These are phyloP conservation scores for Globisporangium alternatum DNA, from an alignment of 352 stramenopile genomes.

Conservation along the genomic window DNA sequence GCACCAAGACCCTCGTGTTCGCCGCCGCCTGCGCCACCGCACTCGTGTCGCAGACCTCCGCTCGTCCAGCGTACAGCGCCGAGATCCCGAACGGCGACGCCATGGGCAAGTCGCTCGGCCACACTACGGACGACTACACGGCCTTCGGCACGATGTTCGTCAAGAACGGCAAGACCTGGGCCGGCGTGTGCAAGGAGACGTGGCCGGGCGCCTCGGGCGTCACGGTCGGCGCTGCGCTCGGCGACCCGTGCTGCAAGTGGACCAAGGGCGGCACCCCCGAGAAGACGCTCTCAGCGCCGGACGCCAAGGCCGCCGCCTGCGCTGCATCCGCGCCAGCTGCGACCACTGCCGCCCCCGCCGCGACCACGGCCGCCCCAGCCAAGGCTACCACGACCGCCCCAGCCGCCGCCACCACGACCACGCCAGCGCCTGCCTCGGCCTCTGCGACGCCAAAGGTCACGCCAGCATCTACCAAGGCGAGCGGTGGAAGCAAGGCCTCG, in stretches of 20 bases:
- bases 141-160: constrained; percentile 47
- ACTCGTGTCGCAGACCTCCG: constrained; percentile 8
- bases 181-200: constrained; percentile 36
- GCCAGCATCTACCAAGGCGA: constrained; percentile 9
- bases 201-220: constrained; percentile 33
- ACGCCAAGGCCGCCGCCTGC: constrained; percentile 33
- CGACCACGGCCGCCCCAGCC: constrained; percentile 19
- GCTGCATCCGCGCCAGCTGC: constrained; percentile 20
- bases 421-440: background rate
- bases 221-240: constrained; percentile 41
- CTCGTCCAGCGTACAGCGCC: constrained; percentile 11
- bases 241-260: constrained; percentile 62
- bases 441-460: constrained; percentile 17
- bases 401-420: background rate
- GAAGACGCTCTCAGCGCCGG: constrained; percentile 29
- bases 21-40: constrained; percentile 2
- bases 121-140: constrained; percentile 36
- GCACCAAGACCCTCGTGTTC: constrained; percentile 10
- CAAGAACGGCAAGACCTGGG: constrained; percentile 31
- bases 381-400: constrained; percentile 22
- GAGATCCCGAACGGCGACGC: constrained; percentile 45
- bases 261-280: constrained; percentile 29
- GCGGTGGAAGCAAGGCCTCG: background rate
- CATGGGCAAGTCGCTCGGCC: constrained; percentile 39
- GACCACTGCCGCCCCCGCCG: constrained; percentile 16